A percentile compares a stretch with the other conserved stretches of the same genome.
These are phyloP conservation scores for Calonectria crousiana DNA, from an alignment of 2,329 filamentous ascomycete species.

Conservation along the genomic window DNA sequence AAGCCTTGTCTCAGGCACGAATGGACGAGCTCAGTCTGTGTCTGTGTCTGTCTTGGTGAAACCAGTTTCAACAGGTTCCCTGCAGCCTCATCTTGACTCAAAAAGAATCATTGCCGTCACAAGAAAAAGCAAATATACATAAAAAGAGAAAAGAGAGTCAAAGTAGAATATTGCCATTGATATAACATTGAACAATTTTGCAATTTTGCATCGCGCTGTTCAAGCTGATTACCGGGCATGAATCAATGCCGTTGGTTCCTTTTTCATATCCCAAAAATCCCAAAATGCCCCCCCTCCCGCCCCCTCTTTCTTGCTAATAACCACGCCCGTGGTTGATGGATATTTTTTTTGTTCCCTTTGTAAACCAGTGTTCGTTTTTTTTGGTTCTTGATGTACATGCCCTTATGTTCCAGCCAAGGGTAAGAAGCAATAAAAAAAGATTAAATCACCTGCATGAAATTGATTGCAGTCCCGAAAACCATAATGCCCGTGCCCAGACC, in stretches of 20 bases:
- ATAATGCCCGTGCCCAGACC: neutral
- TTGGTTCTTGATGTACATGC: neutral
- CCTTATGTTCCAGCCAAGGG: constrained; percentile 5
- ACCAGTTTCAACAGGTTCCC: neutral
- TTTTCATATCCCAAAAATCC: neutral
- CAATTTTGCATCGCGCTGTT: neutral
- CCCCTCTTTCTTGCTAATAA: neutral
- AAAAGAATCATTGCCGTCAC: neutral
- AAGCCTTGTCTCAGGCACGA: neutral
- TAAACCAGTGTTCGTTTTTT: neutral
- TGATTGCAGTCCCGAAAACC: neutral
- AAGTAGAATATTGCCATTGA: neutral
- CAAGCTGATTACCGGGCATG: constrained; percentile 4
- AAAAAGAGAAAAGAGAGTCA: neutral
- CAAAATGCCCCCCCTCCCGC: neutral
- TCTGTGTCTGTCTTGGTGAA: neutral
- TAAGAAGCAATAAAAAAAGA: neutral
- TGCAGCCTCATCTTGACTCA: neutral
- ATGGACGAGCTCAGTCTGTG: neutral
- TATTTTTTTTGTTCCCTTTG: neutral
- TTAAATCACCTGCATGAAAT: neutral
- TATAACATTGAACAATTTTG: neutral
- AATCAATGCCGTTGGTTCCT: neutral
- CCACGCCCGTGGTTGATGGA: neutral
- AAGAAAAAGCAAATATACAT: neutral